Percentiles rank a stretch among this genome's conserved stretches.
Conservation (phyloP, 768 basidiomycete genomes). For the Coprinellus micaceus region DNA sequence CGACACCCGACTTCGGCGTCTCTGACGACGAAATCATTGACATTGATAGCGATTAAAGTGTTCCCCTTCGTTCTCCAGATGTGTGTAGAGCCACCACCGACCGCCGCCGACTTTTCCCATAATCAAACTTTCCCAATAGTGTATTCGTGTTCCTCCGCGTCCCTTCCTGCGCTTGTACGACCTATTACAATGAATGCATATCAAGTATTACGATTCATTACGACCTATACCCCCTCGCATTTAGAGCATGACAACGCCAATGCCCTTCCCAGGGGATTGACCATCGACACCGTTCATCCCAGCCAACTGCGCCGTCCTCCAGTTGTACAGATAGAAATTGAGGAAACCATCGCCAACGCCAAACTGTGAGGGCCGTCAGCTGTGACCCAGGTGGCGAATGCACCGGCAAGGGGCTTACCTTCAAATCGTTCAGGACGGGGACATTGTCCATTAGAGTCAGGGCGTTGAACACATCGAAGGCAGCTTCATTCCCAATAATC, state of each 20-base stretch:
- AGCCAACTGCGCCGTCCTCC: constrained; percentile 77
- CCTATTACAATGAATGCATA: constrained; percentile 1
- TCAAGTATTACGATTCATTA: background rate
- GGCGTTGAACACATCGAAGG: constrained; percentile 96
- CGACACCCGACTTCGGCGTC: constrained; percentile 80
- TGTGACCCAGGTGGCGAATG: background rate
- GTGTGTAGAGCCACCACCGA: no score
- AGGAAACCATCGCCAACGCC: constrained; percentile 90
- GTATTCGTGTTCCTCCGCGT: no score
- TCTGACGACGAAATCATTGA: constrained; percentile 83
- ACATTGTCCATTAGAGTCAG: constrained; percentile 94
- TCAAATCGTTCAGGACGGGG: constrained; percentile 74
- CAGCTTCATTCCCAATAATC: constrained; percentile 73
- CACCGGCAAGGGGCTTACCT: constrained; percentile 49
- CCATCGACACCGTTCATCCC: constrained; percentile 57
- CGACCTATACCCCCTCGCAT: background rate
- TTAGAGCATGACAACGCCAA: constrained; percentile 94
- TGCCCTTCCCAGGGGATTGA: constrained; percentile 65
- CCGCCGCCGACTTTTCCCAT: no score
- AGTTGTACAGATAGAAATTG: constrained; percentile 94
- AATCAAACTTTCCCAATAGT: no score
- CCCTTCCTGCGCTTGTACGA: background rate
- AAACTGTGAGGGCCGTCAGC: constrained; percentile 51
- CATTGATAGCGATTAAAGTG: constrained; percentile 55
- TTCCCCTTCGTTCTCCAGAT: constrained; percentile 10